These are phyloP conservation scores for Pseudotsuga menziesii DNA, from an alignment of 75 land plant genomes.

Conservation along the genomic window DNA sequence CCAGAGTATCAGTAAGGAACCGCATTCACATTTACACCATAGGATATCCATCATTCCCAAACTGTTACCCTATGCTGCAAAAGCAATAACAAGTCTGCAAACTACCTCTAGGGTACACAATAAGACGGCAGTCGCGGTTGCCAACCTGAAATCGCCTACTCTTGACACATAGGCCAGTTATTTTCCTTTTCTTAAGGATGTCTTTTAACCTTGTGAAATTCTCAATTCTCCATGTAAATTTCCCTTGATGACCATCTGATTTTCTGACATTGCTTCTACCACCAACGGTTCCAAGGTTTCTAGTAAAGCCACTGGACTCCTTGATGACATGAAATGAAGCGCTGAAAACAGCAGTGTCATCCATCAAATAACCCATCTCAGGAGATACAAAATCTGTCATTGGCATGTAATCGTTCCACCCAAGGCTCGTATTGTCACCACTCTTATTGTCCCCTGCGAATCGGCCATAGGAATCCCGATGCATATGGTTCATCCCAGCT, in stretches of 20 bases:
- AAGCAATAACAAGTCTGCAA: neutral
- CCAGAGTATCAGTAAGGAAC: neutral
- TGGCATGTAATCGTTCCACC: constrained; percentile 60
- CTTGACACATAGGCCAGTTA: constrained; percentile 51
- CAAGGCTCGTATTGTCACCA: constrained; percentile 51
- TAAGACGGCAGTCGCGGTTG: constrained; percentile 42
- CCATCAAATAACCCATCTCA: constrained; percentile 47
- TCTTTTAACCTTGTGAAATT: constrained; percentile 49
- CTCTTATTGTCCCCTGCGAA: constrained; percentile 50
- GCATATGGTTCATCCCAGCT: constrained; percentile 47
- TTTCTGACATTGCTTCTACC: constrained; percentile 26
- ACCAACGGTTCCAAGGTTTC: constrained; percentile 22
- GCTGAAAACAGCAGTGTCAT: constrained; percentile 47
- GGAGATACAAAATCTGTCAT: constrained; percentile 43
- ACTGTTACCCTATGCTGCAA: neutral
- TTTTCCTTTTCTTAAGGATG: constrained; percentile 45
- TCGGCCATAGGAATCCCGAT: constrained; percentile 48
- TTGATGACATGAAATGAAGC: constrained; percentile 55
- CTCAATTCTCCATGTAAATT: constrained; percentile 45
- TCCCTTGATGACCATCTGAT: constrained; percentile 41
- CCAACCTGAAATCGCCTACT: constrained; percentile 53
- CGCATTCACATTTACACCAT: neutral
- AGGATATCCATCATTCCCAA: neutral
- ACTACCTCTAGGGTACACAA: constrained; percentile 53
- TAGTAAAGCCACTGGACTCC: constrained; percentile 46